Conservation (phyloP, 345 rosid genomes). For the Citrus hindsii region DNA sequence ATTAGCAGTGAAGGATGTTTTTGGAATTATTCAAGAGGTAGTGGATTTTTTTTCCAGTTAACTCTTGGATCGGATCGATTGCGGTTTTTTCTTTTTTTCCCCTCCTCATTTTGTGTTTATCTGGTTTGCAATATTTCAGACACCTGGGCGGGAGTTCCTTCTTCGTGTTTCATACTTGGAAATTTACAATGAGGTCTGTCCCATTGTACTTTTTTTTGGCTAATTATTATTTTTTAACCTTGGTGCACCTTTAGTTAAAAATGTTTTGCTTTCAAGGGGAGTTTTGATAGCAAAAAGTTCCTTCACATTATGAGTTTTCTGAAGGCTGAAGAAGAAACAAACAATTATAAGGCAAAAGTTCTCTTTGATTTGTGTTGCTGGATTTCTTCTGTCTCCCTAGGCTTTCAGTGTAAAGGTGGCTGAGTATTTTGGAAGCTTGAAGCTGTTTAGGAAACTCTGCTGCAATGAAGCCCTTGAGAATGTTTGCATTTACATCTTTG, state of each 20-base stretch:
- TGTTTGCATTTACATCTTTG: not conserved
- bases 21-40: conserved; percentile 97
- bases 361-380: not conserved
- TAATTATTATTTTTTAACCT: not conserved
- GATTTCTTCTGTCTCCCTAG: not conserved
- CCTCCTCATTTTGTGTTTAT: not conserved
- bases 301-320: conserved; percentile 4
- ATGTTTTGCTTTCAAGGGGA: not conserved
- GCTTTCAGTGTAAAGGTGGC: not conserved
- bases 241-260: not conserved
- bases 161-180: conserved; percentile 97
- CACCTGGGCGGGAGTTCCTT: conserved; percentile 87
- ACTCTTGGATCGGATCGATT: not conserved
- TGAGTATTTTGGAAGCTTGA: not conserved
- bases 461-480: not conserved
- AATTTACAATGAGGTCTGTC: conserved; percentile 88
- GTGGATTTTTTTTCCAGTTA: conserved; percentile 1
- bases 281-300: not conserved
- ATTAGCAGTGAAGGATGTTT: conserved; percentile 89
- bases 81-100: not conserved
- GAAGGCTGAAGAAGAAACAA: not conserved
- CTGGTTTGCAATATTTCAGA: conserved; percentile 44
- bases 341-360: not conserved
- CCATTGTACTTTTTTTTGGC: not conserved
- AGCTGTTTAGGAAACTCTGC: not conserved